Evolutionary conservation across 352 stramenopile species (phyloP), one percentile per base, ranked within the genome.

Genomic region (Globisporangium nodosum): DNA sequence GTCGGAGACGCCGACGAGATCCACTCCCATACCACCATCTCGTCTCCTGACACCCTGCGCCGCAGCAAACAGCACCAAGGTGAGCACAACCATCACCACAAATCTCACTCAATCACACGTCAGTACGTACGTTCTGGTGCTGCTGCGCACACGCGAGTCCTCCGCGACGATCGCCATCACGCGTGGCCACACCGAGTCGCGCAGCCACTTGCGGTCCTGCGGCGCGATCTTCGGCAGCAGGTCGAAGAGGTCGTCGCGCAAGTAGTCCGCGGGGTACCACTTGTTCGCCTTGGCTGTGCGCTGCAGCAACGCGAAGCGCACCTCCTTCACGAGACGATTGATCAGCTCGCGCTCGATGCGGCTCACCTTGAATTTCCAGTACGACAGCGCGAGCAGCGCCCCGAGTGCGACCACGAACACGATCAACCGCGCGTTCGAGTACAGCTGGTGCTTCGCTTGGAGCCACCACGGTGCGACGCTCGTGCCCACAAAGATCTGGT

Each of bases 321-420:
- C 80, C 61, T 90, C 80, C 54, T 86, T 88, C 27, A 87, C 72
- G 24, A 88, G 75, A 0, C 80, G 75, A 57, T 88, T 78, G 7
- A 85, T 63, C 5, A 90, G 56, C 50, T 73, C 61, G 6, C 69
- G 69, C 60, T 86, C 69, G 20, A 71, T 73, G 20, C 74, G 75
- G 27, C 69, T 71, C n/a, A 86, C 40, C 16, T 69, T 51, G 31
- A 73, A 71, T 11, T 71, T 65, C 27, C 69, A 59, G 37, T 82
- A 81, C 1, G 61, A 43, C 49, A 73, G 69, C 6, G 64, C 61
- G 12, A 76, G 30, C 5, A 72, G 18, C 21, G 70, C 71, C 0
- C 50, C 59, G 15, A 81, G 39, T 5, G 65, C 52, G 3, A 85
- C 60, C 27, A 73, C 69, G 5, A 73, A 33, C 6, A 47, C 58